Conservation (phyloP, 2,329 filamentous ascomycete genomes). For the Aureobasidium sp. region DNA sequence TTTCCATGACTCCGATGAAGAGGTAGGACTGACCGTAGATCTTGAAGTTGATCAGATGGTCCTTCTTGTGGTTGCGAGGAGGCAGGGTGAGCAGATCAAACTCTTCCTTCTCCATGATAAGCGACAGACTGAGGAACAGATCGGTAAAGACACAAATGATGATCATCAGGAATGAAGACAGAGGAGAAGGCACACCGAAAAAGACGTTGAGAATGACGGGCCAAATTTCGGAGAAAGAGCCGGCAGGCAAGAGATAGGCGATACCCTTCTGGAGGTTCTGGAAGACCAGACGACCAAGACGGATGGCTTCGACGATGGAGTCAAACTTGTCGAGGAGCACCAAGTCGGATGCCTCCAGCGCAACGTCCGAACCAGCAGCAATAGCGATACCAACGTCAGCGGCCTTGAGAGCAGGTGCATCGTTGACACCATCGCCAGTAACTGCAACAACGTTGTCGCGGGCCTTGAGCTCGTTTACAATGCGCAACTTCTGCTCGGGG, state of each 20-base stretch:
- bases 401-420: constrained; percentile 39
- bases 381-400: constrained; percentile 42
- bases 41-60: constrained; percentile 47
- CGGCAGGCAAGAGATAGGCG: constrained; percentile 43
- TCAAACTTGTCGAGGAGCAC: constrained; percentile 80
- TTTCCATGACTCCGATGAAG: constrained; percentile 48
- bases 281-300: constrained; percentile 55
- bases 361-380: constrained; percentile 15
- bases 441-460: constrained; percentile 35
- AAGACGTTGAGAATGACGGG: constrained; percentile 51
- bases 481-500: constrained; percentile 38
- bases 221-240: constrained; percentile 52
- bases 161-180: constrained; percentile 52
- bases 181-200: constrained; percentile 46
- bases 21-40: constrained; percentile 49
- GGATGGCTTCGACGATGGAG: constrained; percentile 71
- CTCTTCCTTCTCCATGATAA: constrained; percentile 52
- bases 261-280: constrained; percentile 28
- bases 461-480: constrained; percentile 35
- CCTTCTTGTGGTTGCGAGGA: constrained; percentile 44
- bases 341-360: constrained; percentile 62
- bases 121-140: constrained; percentile 44
- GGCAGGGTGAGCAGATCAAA: constrained; percentile 47
- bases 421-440: constrained; percentile 41
- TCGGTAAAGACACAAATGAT: constrained; percentile 53